Evolutionary conservation across 345 rosid species (phyloP).

Genomic region (Eucalyptus victrix): DNA sequence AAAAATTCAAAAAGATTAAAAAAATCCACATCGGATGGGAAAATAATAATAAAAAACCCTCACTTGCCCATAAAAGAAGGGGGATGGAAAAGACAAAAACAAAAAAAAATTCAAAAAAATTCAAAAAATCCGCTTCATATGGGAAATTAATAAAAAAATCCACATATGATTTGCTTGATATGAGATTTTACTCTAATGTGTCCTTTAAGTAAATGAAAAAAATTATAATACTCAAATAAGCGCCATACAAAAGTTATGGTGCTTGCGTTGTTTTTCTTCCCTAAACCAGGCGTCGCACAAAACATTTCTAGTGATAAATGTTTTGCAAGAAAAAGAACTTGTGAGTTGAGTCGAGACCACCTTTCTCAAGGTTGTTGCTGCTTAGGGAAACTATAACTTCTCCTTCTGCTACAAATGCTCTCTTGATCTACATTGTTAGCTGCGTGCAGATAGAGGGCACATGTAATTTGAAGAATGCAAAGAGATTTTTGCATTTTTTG

Average conservation of each 20-base stretch:
- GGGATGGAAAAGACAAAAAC: too few relatives aligned
- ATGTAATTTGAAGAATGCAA: background rate
- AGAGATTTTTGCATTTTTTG: background rate
- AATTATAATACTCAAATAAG: too few relatives aligned
- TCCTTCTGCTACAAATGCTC: background rate
- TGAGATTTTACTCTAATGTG: too few relatives aligned
- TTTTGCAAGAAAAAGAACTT: background rate
- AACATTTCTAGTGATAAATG: background rate
- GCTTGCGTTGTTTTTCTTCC: rapidly evolving
- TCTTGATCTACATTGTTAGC: background rate
- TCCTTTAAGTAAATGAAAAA: too few relatives aligned
- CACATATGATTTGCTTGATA: rapidly evolving
- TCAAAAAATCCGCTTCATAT: too few relatives aligned
- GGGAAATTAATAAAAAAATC: too few relatives aligned
- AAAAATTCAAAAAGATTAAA: too few relatives aligned
- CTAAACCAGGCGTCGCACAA: background rate
- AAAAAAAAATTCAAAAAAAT: too few relatives aligned
- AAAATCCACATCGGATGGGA: too few relatives aligned
- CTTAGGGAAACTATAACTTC: background rate
- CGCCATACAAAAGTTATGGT: rapidly evolving
- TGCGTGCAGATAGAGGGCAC: background rate
- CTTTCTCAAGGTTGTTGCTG: background rate
- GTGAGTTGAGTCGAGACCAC: background rate
- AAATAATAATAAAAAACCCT: too few relatives aligned
- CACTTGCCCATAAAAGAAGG: too few relatives aligned